Conservation (phyloP, 208 protist genomes). For the Vickermania ingenoplastis region DNA sequence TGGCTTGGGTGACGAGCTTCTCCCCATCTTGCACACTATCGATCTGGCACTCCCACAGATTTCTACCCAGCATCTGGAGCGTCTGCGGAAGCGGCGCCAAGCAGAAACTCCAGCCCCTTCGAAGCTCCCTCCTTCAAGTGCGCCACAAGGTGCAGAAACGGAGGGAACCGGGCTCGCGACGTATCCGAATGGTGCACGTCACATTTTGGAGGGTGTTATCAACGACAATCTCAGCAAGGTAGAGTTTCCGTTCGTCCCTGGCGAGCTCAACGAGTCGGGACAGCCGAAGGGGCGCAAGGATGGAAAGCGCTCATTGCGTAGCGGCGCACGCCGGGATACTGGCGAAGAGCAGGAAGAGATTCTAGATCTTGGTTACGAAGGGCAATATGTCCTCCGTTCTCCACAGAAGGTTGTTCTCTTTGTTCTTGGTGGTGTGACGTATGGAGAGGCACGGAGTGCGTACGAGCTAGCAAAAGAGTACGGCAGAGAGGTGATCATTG, state of each 20-base stretch:
- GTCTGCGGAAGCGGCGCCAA: conserved; percentile 22
- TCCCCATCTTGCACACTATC: not conserved
- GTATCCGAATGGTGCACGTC: conserved; percentile 8
- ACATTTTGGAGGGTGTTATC: conserved; percentile 13
- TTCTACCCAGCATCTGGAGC: conserved; percentile 24
- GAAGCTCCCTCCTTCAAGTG: not conserved
- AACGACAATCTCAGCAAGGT: conserved; percentile 12
- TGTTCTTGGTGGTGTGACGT: conserved; percentile 68
- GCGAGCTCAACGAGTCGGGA: not conserved
- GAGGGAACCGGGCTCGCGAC: not conserved
- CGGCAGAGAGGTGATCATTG: conserved; percentile 52
- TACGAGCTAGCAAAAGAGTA: conserved; percentile 50
- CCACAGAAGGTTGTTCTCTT: conserved; percentile 56
- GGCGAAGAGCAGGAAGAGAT: conserved; percentile 6
- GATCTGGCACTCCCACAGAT: conserved; percentile 12
- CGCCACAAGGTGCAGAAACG: not conserved
- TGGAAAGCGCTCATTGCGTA: not conserved
- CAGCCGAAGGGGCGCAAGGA: not conserved
- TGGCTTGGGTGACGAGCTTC: conserved; percentile 27
- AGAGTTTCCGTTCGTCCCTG: not conserved
- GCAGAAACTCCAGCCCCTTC: not conserved
- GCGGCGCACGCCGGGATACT: not conserved
- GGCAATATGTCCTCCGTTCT: conserved; percentile 23
- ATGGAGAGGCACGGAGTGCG: conserved; percentile 43
- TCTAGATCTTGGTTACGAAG: conserved; percentile 46